Base-by-base conservation (phyloP, 345 rosid genomes). In the Lepidium africanum region DNA sequence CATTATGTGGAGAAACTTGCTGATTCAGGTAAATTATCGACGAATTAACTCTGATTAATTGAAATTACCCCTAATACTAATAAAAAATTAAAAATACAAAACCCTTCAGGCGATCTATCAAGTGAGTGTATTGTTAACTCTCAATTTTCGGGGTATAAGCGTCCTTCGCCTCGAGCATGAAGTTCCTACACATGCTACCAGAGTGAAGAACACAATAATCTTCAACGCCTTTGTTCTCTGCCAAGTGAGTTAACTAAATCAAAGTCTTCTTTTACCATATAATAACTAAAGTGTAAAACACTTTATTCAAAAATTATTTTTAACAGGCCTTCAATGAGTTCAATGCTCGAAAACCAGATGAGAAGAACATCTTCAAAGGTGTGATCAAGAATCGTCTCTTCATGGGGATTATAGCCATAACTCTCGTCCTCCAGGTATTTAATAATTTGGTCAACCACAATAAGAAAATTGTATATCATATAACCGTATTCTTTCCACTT, bases 1-100 rank as follows among this genome's bases (percentile, higher is more conserved):
- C 77, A 87, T 94, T 77, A 94, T 94, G 96, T 94, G 99, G 97
- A 86, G 99, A 73, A 94, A 94, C 86, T 80, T 94, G 75, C 55
- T 91, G 27, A 67, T 94, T 67, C 99, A 94, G 97, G 99, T 89
- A 80, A 9, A 57, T 35, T 5, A 15, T 32, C 9, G 7, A 48
- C 33, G 32, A 13, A 37, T 3, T 25, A 19, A 7, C 16, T 35
- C 16, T 30, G 23, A 38, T 9, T 35, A 42, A 42, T 8, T 36
- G 17, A 17, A 37, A 41, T 11, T n/a, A 65, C 35, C 7, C 14
- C 13, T 10, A 5, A 7, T 50, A 53, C 16, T 35, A 35, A 45
- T n/a, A 42, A 8, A 14, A 51, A 4, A 9, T 10, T 56, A 27
- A 36, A 30, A 33, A 41, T 23, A 7, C 11, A 15, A 21, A 30